Evolutionary conservation across 2,329 filamentous ascomycete species (phyloP), one percentile per base, ranked within the genome.

Genomic region (Hypoxylon sp.): DNA sequence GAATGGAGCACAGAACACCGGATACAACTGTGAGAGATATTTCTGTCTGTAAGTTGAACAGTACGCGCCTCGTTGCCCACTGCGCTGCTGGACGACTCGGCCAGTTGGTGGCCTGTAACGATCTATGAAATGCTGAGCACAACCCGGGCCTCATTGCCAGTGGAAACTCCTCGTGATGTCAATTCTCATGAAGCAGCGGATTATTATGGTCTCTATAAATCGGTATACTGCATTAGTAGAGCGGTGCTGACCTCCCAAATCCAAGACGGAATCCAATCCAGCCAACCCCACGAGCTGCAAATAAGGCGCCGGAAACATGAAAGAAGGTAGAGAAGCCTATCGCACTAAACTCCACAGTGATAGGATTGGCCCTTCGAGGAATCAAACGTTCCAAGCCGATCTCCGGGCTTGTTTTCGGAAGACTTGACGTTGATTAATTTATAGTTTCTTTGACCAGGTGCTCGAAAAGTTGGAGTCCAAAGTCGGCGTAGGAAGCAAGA

Each of bases 31-130:
- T 28, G 40, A 46, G 40, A 20, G 28, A 45, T 55, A 8, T 9
- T 33, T 28, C 36, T 46, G 40, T 28, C 36, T 46, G 40, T 24
- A 45, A 22, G 26, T 42, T 44, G 24, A 45, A 45, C 20, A 38
- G 28, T 38, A 36, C 36, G 5, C 2, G 36, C 9, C 18, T 52
- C 36, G n/a, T 24, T 36, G 50, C 33, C 36, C 24, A 24, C n/a
- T 42, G 24, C n/a, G 36, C 24, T 42, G 16, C 33, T 30, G 18
- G 36, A 44, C 36, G 44, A 11, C 22, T 16, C 38, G 8, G 50
- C 18, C 22, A 30, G 12, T 30, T 20, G 36, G 36, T 42, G 28
- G 24, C 26, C 40, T 26, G 16, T 38, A 30, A 7, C 14, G 16
- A 40, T 11, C 11, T 20, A 2, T 9, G 24, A 11, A 32, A 8